Conservation (phyloP, 352 stramenopile species). For the Phytophthora cactorum region DNA sequence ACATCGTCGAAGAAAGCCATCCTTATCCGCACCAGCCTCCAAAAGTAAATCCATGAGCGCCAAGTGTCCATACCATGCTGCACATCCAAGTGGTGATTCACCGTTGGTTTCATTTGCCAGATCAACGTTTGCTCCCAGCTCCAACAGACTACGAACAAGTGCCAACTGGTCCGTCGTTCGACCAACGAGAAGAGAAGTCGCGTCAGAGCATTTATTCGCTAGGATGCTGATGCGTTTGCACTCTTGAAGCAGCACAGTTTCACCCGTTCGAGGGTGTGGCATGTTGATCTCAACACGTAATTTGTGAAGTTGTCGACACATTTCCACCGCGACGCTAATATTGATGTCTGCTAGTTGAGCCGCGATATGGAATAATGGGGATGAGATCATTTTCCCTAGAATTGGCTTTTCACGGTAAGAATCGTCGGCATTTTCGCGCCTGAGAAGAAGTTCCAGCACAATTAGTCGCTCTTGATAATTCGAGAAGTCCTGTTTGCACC, state of each 20-base stretch:
- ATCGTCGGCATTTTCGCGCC: not conserved
- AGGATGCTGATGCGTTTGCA: slow-evolving; percentile 57
- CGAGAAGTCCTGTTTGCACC: slow-evolving; percentile 21
- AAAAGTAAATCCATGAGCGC: slow-evolving; percentile 56
- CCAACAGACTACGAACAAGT: slow-evolving; percentile 52
- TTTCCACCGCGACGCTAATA: slow-evolving; percentile 58
- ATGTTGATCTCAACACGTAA: slow-evolving; percentile 61
- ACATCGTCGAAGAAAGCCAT: slow-evolving; percentile 41
- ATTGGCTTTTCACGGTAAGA: not conserved
- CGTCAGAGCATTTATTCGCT: not conserved
- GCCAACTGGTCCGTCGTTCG: slow-evolving; percentile 35
- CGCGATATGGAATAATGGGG: slow-evolving; percentile 58
- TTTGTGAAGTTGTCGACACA: slow-evolving; percentile 48
- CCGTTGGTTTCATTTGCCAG: slow-evolving; percentile 56
- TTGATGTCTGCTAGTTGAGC: slow-evolving; percentile 48
- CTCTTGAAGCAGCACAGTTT: slow-evolving; percentile 61
- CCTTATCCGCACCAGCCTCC: slow-evolving; percentile 47
- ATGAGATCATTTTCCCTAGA: slow-evolving; percentile 31
- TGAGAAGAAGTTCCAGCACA: slow-evolving; percentile 30
- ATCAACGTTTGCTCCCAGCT: slow-evolving; percentile 60
- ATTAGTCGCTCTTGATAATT: slow-evolving; percentile 26
- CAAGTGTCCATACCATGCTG: slow-evolving; percentile 56
- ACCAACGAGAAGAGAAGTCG: not conserved
- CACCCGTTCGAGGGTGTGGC: slow-evolving; percentile 38
- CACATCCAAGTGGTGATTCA: slow-evolving; percentile 59